These are phyloP conservation scores for Anaeromyces robustus DNA, from an alignment of 192 early-diverging fungal genomes.

Conservation along the genomic window DNA sequence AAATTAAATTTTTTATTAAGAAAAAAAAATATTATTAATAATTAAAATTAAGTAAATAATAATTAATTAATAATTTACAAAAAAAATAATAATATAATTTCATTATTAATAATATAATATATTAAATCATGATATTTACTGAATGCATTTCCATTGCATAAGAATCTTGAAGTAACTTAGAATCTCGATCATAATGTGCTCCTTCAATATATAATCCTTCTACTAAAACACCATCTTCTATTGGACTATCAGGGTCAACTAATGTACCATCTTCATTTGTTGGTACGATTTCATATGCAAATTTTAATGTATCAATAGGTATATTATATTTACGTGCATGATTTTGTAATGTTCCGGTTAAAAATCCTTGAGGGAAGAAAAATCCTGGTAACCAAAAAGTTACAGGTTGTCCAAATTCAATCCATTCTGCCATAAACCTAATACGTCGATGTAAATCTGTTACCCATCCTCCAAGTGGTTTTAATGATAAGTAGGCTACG, in stretches of 20 bases:
- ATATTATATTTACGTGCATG: conserved; percentile 39
- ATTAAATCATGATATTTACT: conserved; percentile 10
- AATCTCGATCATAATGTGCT: conserved; percentile 36
- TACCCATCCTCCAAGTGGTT: conserved; percentile 36
- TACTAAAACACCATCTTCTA: conserved; percentile 36
- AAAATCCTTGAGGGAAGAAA: conserved; percentile 51
- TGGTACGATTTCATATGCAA: conserved; percentile 26
- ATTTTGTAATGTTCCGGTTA: conserved; percentile 44
- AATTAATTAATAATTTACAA: too few relatives aligned
- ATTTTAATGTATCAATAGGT: conserved; percentile 35
- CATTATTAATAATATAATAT: too few relatives aligned
- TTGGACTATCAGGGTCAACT: conserved; percentile 4
- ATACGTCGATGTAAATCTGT: conserved; percentile 34
- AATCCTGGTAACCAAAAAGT: conserved; percentile 48
- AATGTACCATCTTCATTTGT: conserved; percentile 14
- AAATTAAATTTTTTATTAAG: neutral
- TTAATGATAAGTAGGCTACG: conserved; percentile 36
- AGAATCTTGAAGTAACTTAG: conserved; percentile 32
- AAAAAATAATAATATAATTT: too few relatives aligned
- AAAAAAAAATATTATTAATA: neutral
- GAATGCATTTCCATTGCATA: conserved; percentile 52
- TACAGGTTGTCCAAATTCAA: conserved; percentile 27
- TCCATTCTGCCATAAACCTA: conserved; percentile 19
- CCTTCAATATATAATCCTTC: conserved; percentile 38
- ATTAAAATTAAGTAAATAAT: neutral